phyloP scores from a whole-genome alignment of 2,329 filamentous ascomycete genomes.

The Zelopaecilomyces penicillatus region DNA sequence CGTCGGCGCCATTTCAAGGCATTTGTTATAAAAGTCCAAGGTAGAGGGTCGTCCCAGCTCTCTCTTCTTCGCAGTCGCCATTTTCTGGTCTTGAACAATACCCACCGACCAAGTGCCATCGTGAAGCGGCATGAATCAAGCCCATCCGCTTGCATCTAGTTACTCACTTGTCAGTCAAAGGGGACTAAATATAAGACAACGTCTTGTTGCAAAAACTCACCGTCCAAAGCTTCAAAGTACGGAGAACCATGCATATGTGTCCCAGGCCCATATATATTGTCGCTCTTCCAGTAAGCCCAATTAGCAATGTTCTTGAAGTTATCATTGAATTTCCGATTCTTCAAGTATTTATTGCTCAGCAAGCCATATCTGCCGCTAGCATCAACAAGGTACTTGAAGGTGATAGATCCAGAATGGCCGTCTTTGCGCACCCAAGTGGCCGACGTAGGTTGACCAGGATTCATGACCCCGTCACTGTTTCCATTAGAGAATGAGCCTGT shows the following conservation, averaged over 20 bases:
- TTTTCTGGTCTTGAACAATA: constrained; percentile 32
- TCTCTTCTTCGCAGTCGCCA: constrained; percentile 25
- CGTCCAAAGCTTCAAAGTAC: constrained; percentile 35
- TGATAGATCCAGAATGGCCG: constrained; percentile 29
- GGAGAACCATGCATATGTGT: constrained; percentile 28
- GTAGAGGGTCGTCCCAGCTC: constrained; percentile 7
- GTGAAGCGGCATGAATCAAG: constrained; percentile 42
- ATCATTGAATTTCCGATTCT: constrained; percentile 38
- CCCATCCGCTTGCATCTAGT: constrained; percentile 39
- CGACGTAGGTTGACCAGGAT: constrained; percentile 24
- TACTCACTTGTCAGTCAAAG: background rate
- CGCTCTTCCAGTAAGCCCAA: constrained; percentile 40
- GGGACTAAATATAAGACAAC: background rate
- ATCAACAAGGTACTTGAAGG: constrained; percentile 40
- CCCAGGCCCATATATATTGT: constrained; percentile 23
- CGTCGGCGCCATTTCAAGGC: constrained; percentile 23
- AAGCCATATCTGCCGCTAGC: constrained; percentile 38
- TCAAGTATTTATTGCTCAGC: constrained; percentile 39
- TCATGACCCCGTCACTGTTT: background rate
- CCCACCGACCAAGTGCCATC: constrained; percentile 36
- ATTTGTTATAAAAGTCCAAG: constrained; percentile 26
- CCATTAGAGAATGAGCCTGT: background rate
- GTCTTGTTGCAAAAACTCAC: constrained; percentile 10
- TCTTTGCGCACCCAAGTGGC: constrained; percentile 27
- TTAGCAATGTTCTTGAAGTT: constrained; percentile 40